Percentiles rank a stretch among this genome's conserved stretches.
Evolutionary conservation across 2,329 filamentous ascomycete species (phyloP).

Genomic region (Exophiala sideris): DNA sequence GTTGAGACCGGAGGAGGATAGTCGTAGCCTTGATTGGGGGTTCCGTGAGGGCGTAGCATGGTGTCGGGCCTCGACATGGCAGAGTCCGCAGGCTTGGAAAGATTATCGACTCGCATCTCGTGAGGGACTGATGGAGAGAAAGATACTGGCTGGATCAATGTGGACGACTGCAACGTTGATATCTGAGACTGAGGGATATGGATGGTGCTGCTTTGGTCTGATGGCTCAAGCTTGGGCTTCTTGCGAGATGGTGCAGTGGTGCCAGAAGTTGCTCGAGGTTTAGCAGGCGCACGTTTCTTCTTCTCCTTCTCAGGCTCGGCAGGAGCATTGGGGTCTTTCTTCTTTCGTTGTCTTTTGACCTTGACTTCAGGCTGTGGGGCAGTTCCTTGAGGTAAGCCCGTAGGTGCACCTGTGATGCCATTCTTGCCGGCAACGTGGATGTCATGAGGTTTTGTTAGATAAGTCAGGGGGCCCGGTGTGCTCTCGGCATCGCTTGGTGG

Average conservation of each 20-base stretch:
- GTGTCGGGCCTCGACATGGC: slow-evolving; percentile 36
- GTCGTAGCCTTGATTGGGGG: slow-evolving; percentile 39
- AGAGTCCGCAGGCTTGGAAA: slow-evolving; percentile 35
- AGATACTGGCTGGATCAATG: slow-evolving; percentile 22
- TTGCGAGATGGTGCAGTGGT: slow-evolving; percentile 46
- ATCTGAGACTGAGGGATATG: slow-evolving; percentile 10
- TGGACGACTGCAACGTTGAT: slow-evolving; percentile 20
- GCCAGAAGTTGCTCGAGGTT: slow-evolving; percentile 25
- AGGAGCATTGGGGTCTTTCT: slow-evolving; percentile 32
- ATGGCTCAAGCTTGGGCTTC: slow-evolving; percentile 41
- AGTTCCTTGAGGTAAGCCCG: slow-evolving; percentile 31
- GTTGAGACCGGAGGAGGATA: slow-evolving; percentile 37
- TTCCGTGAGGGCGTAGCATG: slow-evolving; percentile 22
- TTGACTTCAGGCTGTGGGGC: slow-evolving; percentile 18
- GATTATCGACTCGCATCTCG: slow-evolving; percentile 8
- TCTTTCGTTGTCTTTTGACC: slow-evolving; percentile 34
- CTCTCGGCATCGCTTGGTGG: slow-evolving; percentile 26
- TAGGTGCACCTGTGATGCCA: slow-evolving; percentile 26
- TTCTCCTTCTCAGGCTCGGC: slow-evolving; percentile 29
- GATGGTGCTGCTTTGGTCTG: slow-evolving; percentile 12
- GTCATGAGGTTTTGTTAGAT: slow-evolving; percentile 14
- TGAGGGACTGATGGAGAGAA: slow-evolving; percentile 11
- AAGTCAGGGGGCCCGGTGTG: slow-evolving; percentile 12
- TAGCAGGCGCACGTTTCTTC: slow-evolving; percentile 26
- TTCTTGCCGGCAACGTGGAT: slow-evolving; percentile 6